Conservation (phyloP, 306 rosid species). For the Inga laurina region DNA sequence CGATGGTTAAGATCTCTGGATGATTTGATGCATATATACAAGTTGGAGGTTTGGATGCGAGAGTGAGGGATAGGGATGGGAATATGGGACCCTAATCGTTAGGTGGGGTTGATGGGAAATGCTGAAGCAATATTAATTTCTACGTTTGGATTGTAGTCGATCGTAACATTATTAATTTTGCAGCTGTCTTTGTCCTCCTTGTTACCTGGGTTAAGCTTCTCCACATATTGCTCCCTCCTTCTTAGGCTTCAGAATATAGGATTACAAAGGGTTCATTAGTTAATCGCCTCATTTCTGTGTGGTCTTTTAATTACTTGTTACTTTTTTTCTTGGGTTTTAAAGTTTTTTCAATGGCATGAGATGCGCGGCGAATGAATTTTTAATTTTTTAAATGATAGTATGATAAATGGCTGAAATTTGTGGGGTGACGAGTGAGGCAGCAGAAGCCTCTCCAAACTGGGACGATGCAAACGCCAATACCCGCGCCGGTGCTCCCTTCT, state of each 20-base stretch:
- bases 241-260: neutral
- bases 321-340: neutral
- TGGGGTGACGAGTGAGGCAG: neutral
- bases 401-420: neutral
- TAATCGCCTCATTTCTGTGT: neutral
- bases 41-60: neutral
- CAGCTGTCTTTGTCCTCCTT: neutral
- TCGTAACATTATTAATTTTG: neutral
- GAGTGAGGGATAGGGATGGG: no score
- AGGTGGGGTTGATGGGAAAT: slow-evolving; percentile 24
- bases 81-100: slow-evolving; percentile 3
- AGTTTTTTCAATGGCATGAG: neutral
- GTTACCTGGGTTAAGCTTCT: neutral
- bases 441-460: slow-evolving; percentile 16
- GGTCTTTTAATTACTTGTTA: neutral
- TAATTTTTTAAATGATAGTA: no score
- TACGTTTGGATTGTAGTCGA: neutral
- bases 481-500: neutral
- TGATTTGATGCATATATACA: neutral
- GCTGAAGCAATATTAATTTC: neutral
- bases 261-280: neutral
- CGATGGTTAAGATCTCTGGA: neutral
- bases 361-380: neutral
- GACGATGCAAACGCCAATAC: slow-evolving; percentile 16
- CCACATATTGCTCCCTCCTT: neutral